These are phyloP conservation scores for Kwoniella botswanensis DNA, from an alignment of 768 basidiomycete species.

Conservation along the genomic window DNA sequence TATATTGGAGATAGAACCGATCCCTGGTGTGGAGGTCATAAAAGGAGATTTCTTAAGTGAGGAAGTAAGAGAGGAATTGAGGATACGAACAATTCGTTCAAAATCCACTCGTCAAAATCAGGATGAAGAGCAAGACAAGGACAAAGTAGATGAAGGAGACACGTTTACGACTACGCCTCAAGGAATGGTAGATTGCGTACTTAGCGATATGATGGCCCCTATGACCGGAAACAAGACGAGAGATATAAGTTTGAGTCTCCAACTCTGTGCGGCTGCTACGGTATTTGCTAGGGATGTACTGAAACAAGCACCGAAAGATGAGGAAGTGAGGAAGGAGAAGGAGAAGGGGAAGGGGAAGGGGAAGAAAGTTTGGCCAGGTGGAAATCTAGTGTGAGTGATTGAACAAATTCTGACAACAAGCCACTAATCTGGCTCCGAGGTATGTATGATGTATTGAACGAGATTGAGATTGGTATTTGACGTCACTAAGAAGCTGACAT, in stretches of 20 bases:
- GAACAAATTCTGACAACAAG: no score
- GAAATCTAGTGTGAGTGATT: conserved; percentile 52
- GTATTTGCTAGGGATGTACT: conserved; percentile 67
- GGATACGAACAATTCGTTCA: conserved; percentile 8
- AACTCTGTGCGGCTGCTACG: conserved; percentile 76
- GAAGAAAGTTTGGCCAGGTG: conserved; percentile 40
- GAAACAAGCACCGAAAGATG: conserved; percentile 61
- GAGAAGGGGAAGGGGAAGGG: conserved; percentile 28
- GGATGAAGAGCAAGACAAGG: conserved; percentile 38
- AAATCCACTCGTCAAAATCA: background rate
- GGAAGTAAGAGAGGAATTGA: conserved; percentile 46
- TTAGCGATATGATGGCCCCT: conserved; percentile 91
- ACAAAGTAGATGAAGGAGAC: background rate
- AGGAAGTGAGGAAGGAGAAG: conserved; percentile 28
- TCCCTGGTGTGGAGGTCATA: conserved; percentile 74
- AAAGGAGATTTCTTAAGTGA: conserved; percentile 76
- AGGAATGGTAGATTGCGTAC: conserved; percentile 70
- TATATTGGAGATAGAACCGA: conserved; percentile 71
- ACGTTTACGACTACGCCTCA: no score
- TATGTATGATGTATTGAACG: no score
- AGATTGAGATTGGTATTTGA: no score
- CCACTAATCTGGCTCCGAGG: no score
- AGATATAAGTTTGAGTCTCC: conserved; percentile 73
- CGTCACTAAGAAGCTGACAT: no score
- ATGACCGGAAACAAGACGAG: conserved; percentile 70